Evolutionary conservation across 2,329 filamentous ascomycete genomes (phyloP), one percentile per base, ranked within the genome.

Genomic region (Aspergillus sp.): DNA sequence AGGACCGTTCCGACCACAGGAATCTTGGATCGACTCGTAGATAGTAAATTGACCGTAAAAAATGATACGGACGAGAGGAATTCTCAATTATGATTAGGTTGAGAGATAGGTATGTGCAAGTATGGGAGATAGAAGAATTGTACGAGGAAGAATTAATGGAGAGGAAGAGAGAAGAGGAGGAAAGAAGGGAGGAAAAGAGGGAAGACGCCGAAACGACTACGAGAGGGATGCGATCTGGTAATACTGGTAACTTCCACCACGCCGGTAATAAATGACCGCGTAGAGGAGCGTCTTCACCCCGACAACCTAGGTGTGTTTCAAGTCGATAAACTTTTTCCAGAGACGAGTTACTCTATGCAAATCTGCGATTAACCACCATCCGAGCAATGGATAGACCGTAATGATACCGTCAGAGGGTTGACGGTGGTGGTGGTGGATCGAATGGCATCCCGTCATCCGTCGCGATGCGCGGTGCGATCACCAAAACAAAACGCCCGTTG

Each of bases 401-500:
- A 41, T 33, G 22, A 47, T 61, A 62, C 59, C 17, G 60, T 62
- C 44, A 54, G 42, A 45, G 26, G 41, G 45, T 54, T 45, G 47
- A 42, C 36, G 50, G 49, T 53, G 57, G 56, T 51, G 54, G 58
- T 56, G 50, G 33, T 49, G 30, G 30, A 33, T 46, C 38, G 53
- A 45, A 52, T 56, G 49, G 57, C 58, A 54, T 30, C 26, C 26
- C 26, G 26, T 30, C 26, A 30, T 30, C 56, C 54, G 47, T 58
- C 56, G 54, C 56, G 57, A 52, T 20, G 13, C 32, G 51, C 50
- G 17, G 55, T 54, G 56, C 51, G 53, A 50, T 45, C 51, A 54
- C 57, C 55, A 46, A 60, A 62, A 60, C 51, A 61, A 45, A 17
- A 9, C 11, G 13, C 0, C 24, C 33, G 69, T 72, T 69, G 66